Evolutionary conservation across 2,329 filamentous ascomycete genomes (phyloP).

Genomic region (Colletotrichum camelliae): DNA sequence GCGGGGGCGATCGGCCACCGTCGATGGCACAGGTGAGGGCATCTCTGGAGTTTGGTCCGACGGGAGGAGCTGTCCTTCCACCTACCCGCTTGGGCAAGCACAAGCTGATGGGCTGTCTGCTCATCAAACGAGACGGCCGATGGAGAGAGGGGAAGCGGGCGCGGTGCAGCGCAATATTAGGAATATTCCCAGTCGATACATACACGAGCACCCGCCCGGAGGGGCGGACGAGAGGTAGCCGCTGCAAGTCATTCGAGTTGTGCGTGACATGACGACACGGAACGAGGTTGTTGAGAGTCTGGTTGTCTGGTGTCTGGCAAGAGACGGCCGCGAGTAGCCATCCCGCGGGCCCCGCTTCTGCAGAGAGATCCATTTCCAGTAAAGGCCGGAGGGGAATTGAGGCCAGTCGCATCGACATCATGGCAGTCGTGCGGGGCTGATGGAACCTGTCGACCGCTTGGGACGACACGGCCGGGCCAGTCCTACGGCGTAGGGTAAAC

Average conservation of each 20-base stretch:
- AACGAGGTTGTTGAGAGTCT: not conserved
- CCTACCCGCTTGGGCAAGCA: not conserved
- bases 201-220: not conserved
- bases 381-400: constrained; percentile 11
- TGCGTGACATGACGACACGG: constrained; percentile 14
- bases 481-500: not conserved
- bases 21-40: not conserved
- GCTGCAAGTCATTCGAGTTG: constrained; percentile 21
- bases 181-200: constrained; percentile 2
- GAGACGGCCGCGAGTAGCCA: not conserved
- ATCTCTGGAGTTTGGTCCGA: not conserved
- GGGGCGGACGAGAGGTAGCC: constrained; percentile 6
- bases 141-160: constrained; percentile 2
- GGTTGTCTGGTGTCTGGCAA: not conserved
- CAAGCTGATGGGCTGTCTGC: not conserved
- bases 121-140: not conserved
- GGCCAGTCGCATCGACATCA: constrained; percentile 10
- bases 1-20: constrained; percentile 11
- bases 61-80: not conserved
- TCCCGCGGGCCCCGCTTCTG: constrained; percentile 10
- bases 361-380: constrained; percentile 11
- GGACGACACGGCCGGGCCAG: not conserved
- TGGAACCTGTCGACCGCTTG: not conserved
- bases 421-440: constrained; percentile 10
- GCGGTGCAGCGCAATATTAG: not conserved